Percentiles rank a stretch among this genome's conserved stretches.
Conservation (phyloP, 176 grass and related monocot genomes). For the Zizania latifolia region DNA sequence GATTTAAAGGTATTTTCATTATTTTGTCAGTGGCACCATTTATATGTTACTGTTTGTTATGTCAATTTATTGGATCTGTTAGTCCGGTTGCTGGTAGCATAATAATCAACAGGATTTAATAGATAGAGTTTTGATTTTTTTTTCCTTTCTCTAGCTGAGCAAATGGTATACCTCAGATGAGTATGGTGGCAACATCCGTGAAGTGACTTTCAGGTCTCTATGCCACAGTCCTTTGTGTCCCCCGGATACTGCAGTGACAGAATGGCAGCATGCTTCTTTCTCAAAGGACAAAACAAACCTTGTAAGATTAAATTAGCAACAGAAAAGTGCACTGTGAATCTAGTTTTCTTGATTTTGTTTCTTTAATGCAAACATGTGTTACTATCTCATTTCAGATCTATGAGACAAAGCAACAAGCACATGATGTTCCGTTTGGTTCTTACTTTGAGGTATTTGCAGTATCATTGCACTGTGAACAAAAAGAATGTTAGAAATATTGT, state of each 20-base stretch:
- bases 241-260: slow-evolving; percentile 81
- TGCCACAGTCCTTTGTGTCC: slow-evolving; percentile 95
- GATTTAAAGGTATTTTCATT: slow-evolving; percentile 68
- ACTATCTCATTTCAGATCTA: slow-evolving; percentile 57
- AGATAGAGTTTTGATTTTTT: slow-evolving; percentile 8
- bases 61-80: slow-evolving; percentile 19
- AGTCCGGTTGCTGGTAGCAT: background rate
- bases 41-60: slow-evolving; percentile 7
- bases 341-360: background rate
- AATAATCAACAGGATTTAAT: slow-evolving; percentile 24
- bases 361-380: slow-evolving; percentile 14
- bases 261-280: slow-evolving; percentile 63
- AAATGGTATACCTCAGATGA: slow-evolving; percentile 63
- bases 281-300: slow-evolving; percentile 62
- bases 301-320: slow-evolving; percentile 46
- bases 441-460: slow-evolving; percentile 81
- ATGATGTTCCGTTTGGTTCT: slow-evolving; percentile 97
- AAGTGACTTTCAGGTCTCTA: slow-evolving; percentile 77
- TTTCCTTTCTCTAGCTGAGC: slow-evolving; percentile 49
- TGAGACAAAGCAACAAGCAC: slow-evolving; percentile 86
- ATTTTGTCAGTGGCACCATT: slow-evolving; percentile 28
- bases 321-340: slow-evolving; percentile 18
- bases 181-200: slow-evolving; percentile 62
- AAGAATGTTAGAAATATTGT: slow-evolving; percentile 17
- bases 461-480: background rate